Percentiles rank a stretch among this genome's conserved stretches.
phyloP scores from a whole-genome alignment of 176 grass and related monocot species.

The Rhynchospora pubera region DNA sequence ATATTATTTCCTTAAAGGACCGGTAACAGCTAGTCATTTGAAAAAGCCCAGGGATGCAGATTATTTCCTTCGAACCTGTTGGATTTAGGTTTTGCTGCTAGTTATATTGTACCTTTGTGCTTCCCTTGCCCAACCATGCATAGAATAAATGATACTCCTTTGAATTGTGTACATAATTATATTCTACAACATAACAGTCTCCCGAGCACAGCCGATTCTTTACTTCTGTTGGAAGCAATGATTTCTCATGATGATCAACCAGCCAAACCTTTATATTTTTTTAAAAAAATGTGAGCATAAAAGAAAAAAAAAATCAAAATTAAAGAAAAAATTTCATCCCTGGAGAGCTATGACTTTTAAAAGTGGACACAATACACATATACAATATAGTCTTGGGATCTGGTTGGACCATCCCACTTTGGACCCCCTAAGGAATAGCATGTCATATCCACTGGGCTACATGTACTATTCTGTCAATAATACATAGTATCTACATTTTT shows the following conservation, averaged over 20 bases:
- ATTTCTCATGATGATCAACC: constrained; percentile 37
- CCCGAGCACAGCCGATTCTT: constrained; percentile 44
- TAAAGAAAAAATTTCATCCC: background rate
- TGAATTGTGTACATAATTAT: constrained; percentile 42
- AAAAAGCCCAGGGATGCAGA: background rate
- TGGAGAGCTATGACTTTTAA: background rate
- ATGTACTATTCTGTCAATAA: background rate
- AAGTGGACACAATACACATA: background rate
- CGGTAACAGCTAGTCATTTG: too few relatives aligned
- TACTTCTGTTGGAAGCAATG: constrained; percentile 46
- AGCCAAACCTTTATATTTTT: constrained; percentile 65
- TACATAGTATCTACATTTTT: background rate
- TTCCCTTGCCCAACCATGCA: constrained; percentile 53
- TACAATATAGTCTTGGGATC: too few relatives aligned
- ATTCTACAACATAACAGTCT: constrained; percentile 61
- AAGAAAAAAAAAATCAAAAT: background rate
- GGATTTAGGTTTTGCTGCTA: background rate
- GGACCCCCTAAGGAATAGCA: background rate
- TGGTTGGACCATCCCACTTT: background rate
- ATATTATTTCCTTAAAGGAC: too few relatives aligned
- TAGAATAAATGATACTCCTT: constrained; percentile 51
- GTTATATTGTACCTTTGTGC: constrained; percentile 38
- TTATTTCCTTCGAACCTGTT: background rate
- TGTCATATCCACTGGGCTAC: background rate
- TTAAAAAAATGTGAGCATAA: background rate